Evolutionary conservation across 352 stramenopile species (phyloP).

Genomic region (Detonula confervacea): DNA sequence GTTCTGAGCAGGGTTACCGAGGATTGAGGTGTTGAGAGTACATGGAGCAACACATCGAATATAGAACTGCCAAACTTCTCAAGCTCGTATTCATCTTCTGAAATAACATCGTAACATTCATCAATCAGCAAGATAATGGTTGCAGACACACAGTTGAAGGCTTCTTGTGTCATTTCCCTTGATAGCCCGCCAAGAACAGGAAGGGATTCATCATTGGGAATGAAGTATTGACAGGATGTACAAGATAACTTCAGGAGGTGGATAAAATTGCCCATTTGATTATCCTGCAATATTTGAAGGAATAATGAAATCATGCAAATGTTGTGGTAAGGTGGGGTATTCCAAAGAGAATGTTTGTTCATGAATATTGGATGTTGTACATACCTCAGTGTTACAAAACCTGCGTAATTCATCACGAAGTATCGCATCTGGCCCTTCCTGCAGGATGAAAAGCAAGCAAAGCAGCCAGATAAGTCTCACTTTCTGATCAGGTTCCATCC

Average conservation of each 20-base stretch:
- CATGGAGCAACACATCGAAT: constrained; percentile 81
- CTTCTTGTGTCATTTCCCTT: constrained; percentile 78
- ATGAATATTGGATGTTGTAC: constrained; percentile 33
- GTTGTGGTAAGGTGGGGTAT: too few species aligned
- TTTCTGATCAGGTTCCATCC: constrained; percentile 79
- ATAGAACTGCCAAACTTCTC: constrained; percentile 66
- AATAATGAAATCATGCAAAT: constrained; percentile 13
- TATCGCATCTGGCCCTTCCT: constrained; percentile 79
- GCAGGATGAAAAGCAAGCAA: constrained; percentile 78
- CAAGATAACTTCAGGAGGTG: constrained; percentile 66
- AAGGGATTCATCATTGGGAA: constrained; percentile 49
- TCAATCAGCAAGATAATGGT: constrained; percentile 78
- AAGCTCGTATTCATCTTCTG: constrained; percentile 51
- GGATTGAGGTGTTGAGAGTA: constrained; percentile 79
- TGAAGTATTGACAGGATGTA: constrained; percentile 77
- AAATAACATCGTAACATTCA: constrained; percentile 66
- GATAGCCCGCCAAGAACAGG: constrained; percentile 37
- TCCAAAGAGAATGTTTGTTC: too few species aligned
- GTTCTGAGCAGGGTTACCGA: constrained; percentile 78
- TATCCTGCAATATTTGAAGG: constrained; percentile 47
- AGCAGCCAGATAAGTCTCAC: constrained; percentile 78
- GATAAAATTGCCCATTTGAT: constrained; percentile 74
- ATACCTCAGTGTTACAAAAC: constrained; percentile 59
- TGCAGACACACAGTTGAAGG: constrained; percentile 83
- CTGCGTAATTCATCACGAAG: constrained; percentile 62